Percentiles rank a stretch among this genome's conserved stretches.
These are phyloP conservation scores for Globisporangium emineosum DNA, from an alignment of 352 stramenopile genomes.

Conservation along the genomic window DNA sequence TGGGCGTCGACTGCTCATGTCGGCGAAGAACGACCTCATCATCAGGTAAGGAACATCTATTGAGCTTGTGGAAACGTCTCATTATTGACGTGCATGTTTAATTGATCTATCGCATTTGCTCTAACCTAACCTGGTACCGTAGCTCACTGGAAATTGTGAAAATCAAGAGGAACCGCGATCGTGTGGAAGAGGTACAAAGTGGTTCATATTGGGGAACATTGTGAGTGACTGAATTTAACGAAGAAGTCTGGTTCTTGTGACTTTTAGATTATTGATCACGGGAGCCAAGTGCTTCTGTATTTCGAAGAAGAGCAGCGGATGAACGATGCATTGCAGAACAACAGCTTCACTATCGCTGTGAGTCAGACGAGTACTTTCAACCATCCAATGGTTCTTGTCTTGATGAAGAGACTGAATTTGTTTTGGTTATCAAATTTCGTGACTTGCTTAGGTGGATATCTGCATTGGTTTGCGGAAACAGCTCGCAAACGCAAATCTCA, in stretches of 20 bases:
- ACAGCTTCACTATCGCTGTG: conserved; percentile 70
- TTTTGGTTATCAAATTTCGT: neutral
- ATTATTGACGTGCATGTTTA: neutral
- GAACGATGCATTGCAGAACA: conserved; percentile 58
- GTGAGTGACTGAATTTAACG: neutral
- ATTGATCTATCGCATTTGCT: conserved; percentile 1
- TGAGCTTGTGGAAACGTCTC: neutral
- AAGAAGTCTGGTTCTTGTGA: neutral
- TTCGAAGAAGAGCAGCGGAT: conserved; percentile 80
- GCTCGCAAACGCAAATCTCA: conserved; percentile 38
- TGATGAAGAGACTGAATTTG: neutral
- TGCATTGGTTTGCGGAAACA: conserved; percentile 57
- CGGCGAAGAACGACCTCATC: conserved; percentile 70
- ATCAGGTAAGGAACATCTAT: conserved; percentile 34
- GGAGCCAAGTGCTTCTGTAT: conserved; percentile 41
- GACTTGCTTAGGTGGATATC: conserved; percentile 55
- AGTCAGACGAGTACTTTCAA: neutral
- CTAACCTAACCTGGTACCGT: neutral
- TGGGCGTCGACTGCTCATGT: conserved; percentile 62
- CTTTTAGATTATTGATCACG: conserved; percentile 55
- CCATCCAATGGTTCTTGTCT: no score
- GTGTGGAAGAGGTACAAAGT: conserved; percentile 68
- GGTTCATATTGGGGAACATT: neutral
- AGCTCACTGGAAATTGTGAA: conserved; percentile 84
- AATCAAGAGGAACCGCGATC: conserved; percentile 76